Conservation (phyloP, 306 rosid species). For the Vicia faba region DNA sequence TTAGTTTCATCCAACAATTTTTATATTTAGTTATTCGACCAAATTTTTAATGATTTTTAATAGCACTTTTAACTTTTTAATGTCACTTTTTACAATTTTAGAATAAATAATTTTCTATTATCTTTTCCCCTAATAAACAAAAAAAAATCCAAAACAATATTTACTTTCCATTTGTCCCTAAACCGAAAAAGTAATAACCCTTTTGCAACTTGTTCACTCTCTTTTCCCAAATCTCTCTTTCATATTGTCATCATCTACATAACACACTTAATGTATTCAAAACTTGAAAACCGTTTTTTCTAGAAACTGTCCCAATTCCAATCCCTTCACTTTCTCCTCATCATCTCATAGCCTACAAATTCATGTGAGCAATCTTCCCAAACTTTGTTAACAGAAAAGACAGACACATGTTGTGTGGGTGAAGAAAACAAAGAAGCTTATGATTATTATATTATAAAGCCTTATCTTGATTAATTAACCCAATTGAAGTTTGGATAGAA, state of each 20-base stretch:
- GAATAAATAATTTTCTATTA: background rate
- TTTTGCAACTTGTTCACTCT: background rate
- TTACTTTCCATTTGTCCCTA: background rate
- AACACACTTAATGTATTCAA: constrained; percentile 1
- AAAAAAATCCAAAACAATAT: background rate
- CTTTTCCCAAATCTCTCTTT: background rate
- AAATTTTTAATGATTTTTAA: too few species aligned
- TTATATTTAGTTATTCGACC: too few species aligned
- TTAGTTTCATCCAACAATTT: too few species aligned
- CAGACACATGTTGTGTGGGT: constrained; percentile 1
- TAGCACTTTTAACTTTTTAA: too few species aligned
- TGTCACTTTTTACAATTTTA: too few species aligned
- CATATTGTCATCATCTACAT: background rate
- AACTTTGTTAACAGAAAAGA: constrained; percentile 7
- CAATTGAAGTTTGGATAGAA: constrained; percentile 15
- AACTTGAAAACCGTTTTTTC: constrained; percentile 10
- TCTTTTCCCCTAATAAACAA: background rate
- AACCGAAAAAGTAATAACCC: background rate
- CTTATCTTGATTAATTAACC: background rate
- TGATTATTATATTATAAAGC: background rate
- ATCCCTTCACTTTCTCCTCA: background rate
- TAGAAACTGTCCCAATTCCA: constrained; percentile 5
- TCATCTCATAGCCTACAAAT: background rate
- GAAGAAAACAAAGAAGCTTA: constrained; percentile 40
- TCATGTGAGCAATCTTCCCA: constrained; percentile 8